Evolutionary conservation across 139 green algal species (phyloP).

Genomic region (Chlamydomonas applanata): DNA sequence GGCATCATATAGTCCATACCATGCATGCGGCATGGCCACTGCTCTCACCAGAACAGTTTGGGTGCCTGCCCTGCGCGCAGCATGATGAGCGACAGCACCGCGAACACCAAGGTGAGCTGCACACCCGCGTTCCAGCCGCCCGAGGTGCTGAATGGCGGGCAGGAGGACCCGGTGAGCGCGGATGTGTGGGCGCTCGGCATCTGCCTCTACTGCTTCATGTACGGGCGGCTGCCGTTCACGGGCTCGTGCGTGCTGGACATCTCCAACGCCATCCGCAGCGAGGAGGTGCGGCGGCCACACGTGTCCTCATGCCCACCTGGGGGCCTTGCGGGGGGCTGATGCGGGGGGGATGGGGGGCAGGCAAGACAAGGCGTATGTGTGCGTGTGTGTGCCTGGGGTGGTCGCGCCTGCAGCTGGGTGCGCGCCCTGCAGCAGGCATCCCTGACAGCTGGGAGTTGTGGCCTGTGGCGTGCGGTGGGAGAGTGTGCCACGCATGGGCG

Average conservation of each 20-base stretch:
- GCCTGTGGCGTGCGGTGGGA: no score
- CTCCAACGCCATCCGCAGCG: slow-evolving; percentile 39
- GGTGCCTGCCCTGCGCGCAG: neutral
- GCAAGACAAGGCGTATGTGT: no score
- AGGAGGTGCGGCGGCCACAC: neutral
- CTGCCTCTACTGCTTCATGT: slow-evolving; percentile 81
- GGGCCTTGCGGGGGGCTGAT: no score
- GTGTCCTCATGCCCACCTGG: neutral
- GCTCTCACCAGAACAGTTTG: neutral
- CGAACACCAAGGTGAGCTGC: slow-evolving; percentile 22
- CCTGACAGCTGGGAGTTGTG: no score
- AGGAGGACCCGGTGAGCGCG: slow-evolving; percentile 39
- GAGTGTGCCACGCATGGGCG: no score
- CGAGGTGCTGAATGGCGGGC: neutral
- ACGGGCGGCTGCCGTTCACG: slow-evolving; percentile 64
- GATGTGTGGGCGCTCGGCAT: slow-evolving; percentile 86
- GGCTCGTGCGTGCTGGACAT: slow-evolving; percentile 49
- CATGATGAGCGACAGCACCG: slow-evolving; percentile 9
- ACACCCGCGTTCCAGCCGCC: slow-evolving; percentile 37
- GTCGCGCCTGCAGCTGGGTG: no score
- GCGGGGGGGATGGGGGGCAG: no score
- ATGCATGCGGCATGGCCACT: no score
- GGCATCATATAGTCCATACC: no score
- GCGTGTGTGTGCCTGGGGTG: no score
- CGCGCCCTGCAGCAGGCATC: no score